Evolutionary conservation across 2,329 filamentous ascomycete genomes (phyloP).

Genomic region (Parastagonospora nodorum): DNA sequence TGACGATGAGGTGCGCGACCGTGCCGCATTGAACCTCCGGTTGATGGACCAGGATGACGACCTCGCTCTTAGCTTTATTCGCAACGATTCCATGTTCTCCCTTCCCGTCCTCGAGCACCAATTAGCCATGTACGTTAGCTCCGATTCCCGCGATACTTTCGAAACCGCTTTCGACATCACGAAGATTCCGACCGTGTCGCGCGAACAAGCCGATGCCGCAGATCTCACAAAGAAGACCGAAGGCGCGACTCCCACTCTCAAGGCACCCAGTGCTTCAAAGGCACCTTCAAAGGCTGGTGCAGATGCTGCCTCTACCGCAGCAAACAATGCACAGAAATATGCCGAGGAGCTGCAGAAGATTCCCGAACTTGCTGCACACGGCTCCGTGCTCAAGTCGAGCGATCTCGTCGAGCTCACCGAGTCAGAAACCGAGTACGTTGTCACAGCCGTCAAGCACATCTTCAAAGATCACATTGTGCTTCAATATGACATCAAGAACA

Average conservation of each 20-base stretch:
- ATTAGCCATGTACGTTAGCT: constrained; percentile 95
- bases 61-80: constrained; percentile 83
- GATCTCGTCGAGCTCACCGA: constrained; percentile 87
- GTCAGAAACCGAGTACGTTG: constrained; percentile 96
- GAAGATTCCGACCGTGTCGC: constrained; percentile 88
- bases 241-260: constrained; percentile 87
- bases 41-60: constrained; percentile 91
- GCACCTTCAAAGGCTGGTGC: constrained; percentile 68
- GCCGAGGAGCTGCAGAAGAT: constrained; percentile 85
- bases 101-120: constrained; percentile 95
- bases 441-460: constrained; percentile 91
- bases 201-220: constrained; percentile 94
- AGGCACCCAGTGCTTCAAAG: constrained; percentile 87
- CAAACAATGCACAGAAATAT: constrained; percentile 84
- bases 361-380: constrained; percentile 89
- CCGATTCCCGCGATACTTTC: constrained; percentile 85
- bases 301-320: constrained; percentile 76
- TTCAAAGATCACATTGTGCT: constrained; percentile 97
- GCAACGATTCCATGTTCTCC: constrained; percentile 96
- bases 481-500: constrained; percentile 98
- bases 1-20: constrained; percentile 96
- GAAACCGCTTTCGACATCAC: constrained; percentile 86
- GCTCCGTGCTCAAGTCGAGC: constrained; percentile 89
- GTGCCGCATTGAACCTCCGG: constrained; percentile 88
- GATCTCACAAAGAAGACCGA: constrained; percentile 98